Evolutionary conservation across 768 basidiomycete species (phyloP).

Genomic region (Tulasnella sp.): DNA sequence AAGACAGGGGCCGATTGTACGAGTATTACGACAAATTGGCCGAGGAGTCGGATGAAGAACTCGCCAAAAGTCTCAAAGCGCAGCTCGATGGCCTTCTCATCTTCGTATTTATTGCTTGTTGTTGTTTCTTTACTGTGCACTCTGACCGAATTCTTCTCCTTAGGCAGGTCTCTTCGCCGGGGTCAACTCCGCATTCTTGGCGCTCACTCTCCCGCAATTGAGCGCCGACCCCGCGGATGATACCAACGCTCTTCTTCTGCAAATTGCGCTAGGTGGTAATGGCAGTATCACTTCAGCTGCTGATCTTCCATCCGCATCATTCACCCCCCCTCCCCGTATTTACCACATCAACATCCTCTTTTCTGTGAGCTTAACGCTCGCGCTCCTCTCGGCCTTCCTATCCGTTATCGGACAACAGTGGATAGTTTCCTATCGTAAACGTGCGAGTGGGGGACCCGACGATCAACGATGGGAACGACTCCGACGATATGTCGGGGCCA

Average conservation of each 20-base stretch:
- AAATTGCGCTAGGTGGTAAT: background rate
- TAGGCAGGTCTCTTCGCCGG: background rate
- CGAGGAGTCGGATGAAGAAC: background rate
- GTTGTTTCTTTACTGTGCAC: too few species aligned
- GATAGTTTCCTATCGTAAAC: too few species aligned
- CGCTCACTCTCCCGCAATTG: background rate
- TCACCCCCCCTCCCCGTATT: too few species aligned
- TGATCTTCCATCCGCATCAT: too few species aligned
- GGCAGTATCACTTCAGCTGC: too few species aligned
- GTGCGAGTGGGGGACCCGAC: too few species aligned
- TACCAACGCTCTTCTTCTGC: background rate
- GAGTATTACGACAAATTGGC: background rate
- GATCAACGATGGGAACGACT: too few species aligned
- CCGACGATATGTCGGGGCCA: too few species aligned
- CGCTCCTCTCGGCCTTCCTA: too few species aligned
- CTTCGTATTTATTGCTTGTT: background rate
- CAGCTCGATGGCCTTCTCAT: background rate
- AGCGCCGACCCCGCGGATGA: background rate
- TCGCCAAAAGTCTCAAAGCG: background rate
- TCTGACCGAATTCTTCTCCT: background rate
- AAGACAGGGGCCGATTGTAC: background rate
- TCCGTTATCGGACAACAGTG: too few species aligned
- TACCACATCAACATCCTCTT: too few species aligned
- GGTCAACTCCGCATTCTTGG: background rate
- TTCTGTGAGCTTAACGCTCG: too few species aligned